Evolutionary conservation across 108 stramenopile genomes (phyloP).

Genomic region (Chaetoceros muelleri): DNA sequence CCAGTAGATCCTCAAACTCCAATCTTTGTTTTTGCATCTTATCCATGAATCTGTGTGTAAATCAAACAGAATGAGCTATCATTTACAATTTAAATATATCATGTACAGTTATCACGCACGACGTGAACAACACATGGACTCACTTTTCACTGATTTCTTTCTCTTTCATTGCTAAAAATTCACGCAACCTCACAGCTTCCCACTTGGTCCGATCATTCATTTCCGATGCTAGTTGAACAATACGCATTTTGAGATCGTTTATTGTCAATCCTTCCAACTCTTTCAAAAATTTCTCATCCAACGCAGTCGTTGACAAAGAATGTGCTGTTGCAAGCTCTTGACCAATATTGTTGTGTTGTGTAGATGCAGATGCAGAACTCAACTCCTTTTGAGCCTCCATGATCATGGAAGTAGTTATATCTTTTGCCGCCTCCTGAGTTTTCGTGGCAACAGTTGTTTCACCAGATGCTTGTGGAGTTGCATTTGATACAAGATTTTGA

Average conservation of each 20-base stretch:
- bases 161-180: constrained; percentile 72
- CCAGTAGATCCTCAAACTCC: constrained; percentile 53
- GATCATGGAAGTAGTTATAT: constrained; percentile 18
- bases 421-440: constrained; percentile 13
- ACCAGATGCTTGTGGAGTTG: constrained; percentile 1
- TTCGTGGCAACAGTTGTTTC: constrained; percentile 6
- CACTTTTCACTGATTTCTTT: constrained; percentile 45
- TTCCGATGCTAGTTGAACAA: constrained; percentile 67
- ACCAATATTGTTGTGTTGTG: neutral
- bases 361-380: neutral
- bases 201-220: constrained; percentile 74
- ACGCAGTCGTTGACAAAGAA: neutral
- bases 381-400: constrained; percentile 19
- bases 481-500: constrained; percentile 5
- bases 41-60: constrained; percentile 27
- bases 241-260: constrained; percentile 41
- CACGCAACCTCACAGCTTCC: constrained; percentile 75
- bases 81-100: neutral
- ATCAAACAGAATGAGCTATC: neutral
- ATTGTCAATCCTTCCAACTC: constrained; percentile 35
- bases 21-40: constrained; percentile 61
- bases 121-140: neutral
- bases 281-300: constrained; percentile 34
- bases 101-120: neutral
- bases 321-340: neutral